A percentile compares a stretch with the other conserved stretches of the same genome.
Conservation (phyloP, 192 early-diverging fungal species). For the Endogone sp. region DNA sequence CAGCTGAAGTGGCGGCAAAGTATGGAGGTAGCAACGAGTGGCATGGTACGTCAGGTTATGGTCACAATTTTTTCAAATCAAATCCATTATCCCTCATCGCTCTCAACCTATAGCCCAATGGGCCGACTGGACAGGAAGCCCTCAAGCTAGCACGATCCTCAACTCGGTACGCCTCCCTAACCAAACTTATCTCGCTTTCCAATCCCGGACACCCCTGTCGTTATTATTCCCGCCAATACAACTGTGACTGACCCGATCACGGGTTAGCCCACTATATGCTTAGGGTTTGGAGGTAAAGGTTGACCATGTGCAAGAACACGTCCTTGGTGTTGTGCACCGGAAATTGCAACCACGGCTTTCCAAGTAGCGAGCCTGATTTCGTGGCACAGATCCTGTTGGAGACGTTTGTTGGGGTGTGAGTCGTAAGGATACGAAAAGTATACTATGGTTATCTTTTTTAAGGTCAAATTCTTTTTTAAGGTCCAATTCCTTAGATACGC, state of each 20-base stretch:
- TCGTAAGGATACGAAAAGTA: too few relatives aligned
- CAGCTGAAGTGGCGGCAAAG: neutral
- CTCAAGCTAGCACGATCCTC: neutral
- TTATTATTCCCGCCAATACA: neutral
- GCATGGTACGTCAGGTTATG: neutral
- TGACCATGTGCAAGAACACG: neutral
- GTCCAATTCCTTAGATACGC: too few relatives aligned
- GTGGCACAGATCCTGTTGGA: neutral
- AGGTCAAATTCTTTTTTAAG: too few relatives aligned
- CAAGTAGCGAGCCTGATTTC: neutral
- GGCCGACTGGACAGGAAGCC: neutral
- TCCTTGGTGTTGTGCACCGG: neutral
- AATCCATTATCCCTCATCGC: neutral
- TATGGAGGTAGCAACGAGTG: neutral
- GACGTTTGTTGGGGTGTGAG: neutral
- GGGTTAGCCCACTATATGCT: neutral
- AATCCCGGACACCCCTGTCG: neutral
- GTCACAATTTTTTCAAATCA: too few relatives aligned
- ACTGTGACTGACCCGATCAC: neutral
- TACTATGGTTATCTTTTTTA: too few relatives aligned
- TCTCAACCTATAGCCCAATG: neutral
- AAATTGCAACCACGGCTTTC: neutral
- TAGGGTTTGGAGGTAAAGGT: neutral
- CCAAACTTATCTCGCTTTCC: neutral
- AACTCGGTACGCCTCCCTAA: neutral